phyloP scores from a whole-genome alignment of 345 rosid species.

The Eucalyptus pauciflora region DNA sequence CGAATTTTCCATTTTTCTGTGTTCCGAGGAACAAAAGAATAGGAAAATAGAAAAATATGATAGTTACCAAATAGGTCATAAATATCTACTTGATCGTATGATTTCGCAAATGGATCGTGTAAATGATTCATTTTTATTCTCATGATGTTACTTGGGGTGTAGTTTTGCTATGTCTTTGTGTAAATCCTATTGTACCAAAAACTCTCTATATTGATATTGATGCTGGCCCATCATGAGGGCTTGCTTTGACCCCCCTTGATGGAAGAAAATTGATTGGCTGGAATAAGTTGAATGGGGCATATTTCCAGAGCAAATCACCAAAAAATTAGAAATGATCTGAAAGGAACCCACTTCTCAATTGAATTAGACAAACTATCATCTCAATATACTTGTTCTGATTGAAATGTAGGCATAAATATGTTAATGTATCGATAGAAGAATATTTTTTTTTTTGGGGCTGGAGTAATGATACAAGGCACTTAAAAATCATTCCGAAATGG shows the following conservation, averaged over 20 bases:
- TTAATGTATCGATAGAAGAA: not conserved
- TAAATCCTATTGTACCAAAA: not conserved
- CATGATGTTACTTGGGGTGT: not conserved
- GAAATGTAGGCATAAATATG: not conserved
- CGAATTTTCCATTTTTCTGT: accelerated
- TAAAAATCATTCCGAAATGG: not conserved
- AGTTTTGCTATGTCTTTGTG: not conserved
- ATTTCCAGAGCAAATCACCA: not conserved
- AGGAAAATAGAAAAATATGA: no score
- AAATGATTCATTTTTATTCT: not conserved
- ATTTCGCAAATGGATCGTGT: not conserved
- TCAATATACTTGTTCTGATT: not conserved
- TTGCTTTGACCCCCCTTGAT: not conserved
- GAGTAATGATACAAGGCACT: not conserved
- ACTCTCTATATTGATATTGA: not conserved
- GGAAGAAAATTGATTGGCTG: not conserved
- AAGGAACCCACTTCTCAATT: not conserved
- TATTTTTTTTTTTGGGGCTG: accelerated
- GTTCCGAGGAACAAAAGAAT: accelerated
- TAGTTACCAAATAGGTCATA: no score
- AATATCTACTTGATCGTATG: not conserved
- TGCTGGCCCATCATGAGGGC: not conserved
- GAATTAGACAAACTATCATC: not conserved
- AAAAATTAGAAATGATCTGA: not conserved
- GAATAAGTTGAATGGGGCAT: not conserved